These are phyloP conservation scores for Neurospora cerealis DNA, from an alignment of 495 filamentous ascomycete species.

Conservation along the genomic window DNA sequence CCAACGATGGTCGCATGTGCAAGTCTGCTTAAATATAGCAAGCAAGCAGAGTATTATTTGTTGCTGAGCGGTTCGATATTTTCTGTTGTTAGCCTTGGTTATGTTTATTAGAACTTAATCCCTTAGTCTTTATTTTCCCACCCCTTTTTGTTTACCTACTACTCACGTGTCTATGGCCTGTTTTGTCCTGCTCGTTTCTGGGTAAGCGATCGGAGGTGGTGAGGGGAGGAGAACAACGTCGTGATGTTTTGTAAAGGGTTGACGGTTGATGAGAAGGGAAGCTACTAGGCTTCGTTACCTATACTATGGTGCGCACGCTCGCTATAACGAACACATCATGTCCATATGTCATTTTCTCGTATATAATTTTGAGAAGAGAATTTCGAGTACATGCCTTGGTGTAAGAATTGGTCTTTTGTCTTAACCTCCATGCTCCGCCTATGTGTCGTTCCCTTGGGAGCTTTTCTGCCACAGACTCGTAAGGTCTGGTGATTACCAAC, in stretches of 20 bases:
- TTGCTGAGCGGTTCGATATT: background rate
- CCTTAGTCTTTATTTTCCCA: background rate
- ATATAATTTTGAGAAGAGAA: background rate
- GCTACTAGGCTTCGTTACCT: background rate
- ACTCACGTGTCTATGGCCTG: background rate
- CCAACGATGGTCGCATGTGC: conserved; percentile 21
- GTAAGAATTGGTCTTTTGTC: background rate
- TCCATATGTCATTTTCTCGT: background rate
- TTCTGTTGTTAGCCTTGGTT: background rate
- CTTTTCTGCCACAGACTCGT: background rate
- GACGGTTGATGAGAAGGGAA: background rate
- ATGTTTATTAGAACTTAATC: background rate
- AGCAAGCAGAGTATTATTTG: background rate
- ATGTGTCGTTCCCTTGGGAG: background rate
- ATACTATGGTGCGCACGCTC: background rate
- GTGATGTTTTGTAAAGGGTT: background rate
- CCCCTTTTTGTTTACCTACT: background rate
- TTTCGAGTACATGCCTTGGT: background rate
- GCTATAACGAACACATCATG: background rate
- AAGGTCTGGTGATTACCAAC: background rate
- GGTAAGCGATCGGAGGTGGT: background rate
- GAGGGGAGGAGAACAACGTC: background rate
- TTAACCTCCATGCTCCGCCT: background rate
- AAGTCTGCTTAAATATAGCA: conserved; percentile 2
- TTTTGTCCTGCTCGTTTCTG: background rate